Base-by-base conservation (phyloP, 495 filamentous ascomycete genomes). In the Polyplosphaeria fusca region DNA sequence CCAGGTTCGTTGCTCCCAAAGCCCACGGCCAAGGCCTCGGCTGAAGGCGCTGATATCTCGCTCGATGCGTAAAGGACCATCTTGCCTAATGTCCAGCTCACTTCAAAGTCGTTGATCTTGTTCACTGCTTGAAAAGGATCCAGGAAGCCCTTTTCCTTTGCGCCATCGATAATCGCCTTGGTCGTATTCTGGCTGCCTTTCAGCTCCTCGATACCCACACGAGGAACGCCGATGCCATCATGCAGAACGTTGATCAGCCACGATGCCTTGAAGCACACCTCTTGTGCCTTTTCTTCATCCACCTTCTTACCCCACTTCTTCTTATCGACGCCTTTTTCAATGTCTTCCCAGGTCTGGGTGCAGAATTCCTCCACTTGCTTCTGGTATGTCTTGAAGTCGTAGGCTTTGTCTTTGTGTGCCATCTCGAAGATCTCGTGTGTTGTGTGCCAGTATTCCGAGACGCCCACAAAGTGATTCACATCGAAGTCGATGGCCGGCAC, bases 371-470 rank as follows among this genome's bases (percentile, higher is more conserved):
- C 77, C 3, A 99, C 94, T 23, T 86, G 81, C 55, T 86, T 74
- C 60, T 96, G 92, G 65, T 96, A 99, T 0, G 86, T 90, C 28
- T 86, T 80, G 61, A 95, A 93, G 60, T 97, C 93, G 70, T 97
- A 97, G 0, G 87, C 82, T 61, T 87, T 88, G 60, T 94, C 86
- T 48, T 86, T 86, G 64, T 87, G 79, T 24, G 82, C 83, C 68
- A 83, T 84, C 56, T 89, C 87, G 64, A 97, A 96, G 0, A 96
- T 83, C 44, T 94, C 89, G 65, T 96, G 92, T 0, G 93, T 99
- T 0, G 92, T 96, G 72, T 99, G 93, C 93, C 93, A 99, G 68
- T 95, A 99, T 67, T 99, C 93, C 16, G 91, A 96, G 49, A 99
- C 92, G 5, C 93, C 93, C 23, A 99, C 85, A 65, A 99, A 99